phyloP scores from a whole-genome alignment of 2,329 filamentous ascomycete genomes.

The Tricladium varicosporioides region DNA sequence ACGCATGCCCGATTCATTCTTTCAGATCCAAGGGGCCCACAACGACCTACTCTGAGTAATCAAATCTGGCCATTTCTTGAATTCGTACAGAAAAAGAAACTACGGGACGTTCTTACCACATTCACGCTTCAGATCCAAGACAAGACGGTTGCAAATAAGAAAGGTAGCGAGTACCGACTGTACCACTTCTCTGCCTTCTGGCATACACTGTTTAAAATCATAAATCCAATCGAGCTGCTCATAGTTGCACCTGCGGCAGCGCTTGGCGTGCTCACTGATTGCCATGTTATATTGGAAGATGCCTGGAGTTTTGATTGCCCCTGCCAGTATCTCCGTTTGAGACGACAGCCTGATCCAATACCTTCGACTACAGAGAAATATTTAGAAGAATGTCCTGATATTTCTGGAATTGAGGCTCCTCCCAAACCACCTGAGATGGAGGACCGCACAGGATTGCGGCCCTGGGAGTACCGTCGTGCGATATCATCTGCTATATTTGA shows the following conservation, averaged over 20 bases:
- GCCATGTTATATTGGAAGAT: conserved; percentile 54
- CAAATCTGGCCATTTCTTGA: conserved; percentile 29
- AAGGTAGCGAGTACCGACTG: conserved; percentile 4
- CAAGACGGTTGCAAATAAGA: conserved; percentile 17
- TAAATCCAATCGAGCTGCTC: conserved; percentile 54
- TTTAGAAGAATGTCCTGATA: too few relatives aligned
- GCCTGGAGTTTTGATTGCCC: conserved; percentile 63
- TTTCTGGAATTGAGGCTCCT: too few relatives aligned
- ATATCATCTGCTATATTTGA: conserved; percentile 20
- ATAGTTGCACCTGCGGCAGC: conserved; percentile 61
- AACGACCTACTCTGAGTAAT: conserved; percentile 13
- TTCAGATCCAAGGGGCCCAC: conserved; percentile 20
- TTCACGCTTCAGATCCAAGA: conserved; percentile 43
- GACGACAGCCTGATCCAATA: conserved; percentile 15
- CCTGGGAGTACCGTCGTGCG: background rate
- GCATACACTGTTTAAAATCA: conserved; percentile 51
- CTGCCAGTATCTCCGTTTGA: conserved; percentile 57
- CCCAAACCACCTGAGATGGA: too few relatives aligned
- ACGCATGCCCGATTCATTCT: conserved; percentile 46
- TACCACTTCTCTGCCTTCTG: conserved; percentile 42
- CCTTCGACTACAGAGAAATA: too few relatives aligned
- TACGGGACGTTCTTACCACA: conserved; percentile 43
- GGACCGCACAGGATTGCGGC: background rate
- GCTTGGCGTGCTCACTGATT: conserved; percentile 59
- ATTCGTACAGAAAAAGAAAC: conserved; percentile 36